Conservation (phyloP, 805 yeast genomes). For the Isabelozyma pseudorhagii region DNA sequence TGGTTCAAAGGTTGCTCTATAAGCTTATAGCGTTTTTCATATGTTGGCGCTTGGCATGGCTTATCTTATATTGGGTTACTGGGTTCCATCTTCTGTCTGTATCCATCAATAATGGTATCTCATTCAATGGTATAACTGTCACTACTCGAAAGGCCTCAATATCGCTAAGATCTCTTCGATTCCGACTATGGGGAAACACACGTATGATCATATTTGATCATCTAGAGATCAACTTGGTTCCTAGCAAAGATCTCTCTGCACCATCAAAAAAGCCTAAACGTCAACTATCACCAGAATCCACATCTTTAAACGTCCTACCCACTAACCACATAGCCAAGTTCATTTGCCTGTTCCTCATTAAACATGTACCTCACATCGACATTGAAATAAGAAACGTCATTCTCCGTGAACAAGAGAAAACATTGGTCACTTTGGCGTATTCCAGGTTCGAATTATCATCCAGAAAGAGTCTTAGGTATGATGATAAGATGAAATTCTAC, state of each 20-base stretch:
- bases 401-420: not conserved
- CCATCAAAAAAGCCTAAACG: not conserved
- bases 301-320: conserved; percentile 13
- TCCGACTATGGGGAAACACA: conserved; percentile 39
- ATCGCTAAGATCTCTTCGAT: conserved; percentile 18
- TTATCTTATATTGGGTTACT: conserved; percentile 20
- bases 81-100: conserved; percentile 34
- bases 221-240: conserved; percentile 4
- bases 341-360: conserved; percentile 10
- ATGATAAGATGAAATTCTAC: conserved; percentile 14
- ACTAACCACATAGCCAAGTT: conserved; percentile 5
- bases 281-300: not conserved
- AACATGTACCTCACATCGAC: conserved; percentile 18
- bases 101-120: conserved; percentile 36
- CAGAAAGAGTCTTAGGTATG: conserved; percentile 13
- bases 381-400: conserved; percentile 16
- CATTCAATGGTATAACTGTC: conserved; percentile 28
- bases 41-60: conserved; percentile 31
- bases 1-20: not conserved
- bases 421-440: conserved; percentile 12
- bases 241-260: not conserved
- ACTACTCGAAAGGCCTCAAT: conserved; percentile 10
- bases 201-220: conserved; percentile 28
- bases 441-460: conserved; percentile 16
- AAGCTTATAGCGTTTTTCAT: not conserved